Percentiles rank a stretch among this genome's conserved stretches.
Conservation (phyloP, 768 basidiomycete species). For the Boletus reticulatus region DNA sequence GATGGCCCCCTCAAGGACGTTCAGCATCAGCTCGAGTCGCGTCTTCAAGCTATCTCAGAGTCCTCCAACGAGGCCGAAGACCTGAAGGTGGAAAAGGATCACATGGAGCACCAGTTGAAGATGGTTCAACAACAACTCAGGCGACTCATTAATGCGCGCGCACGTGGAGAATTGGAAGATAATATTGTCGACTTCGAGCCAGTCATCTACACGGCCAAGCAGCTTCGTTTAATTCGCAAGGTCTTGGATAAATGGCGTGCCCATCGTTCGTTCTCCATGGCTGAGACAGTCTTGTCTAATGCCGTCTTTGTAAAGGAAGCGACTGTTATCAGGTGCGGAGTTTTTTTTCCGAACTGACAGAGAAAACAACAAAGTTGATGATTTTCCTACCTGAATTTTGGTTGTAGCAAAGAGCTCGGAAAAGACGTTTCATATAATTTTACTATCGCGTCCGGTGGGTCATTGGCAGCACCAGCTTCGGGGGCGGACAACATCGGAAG, state of each 20-base stretch:
- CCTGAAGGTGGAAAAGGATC: constrained; percentile 85
- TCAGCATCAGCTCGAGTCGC: constrained; percentile 73
- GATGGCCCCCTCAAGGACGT: constrained; percentile 65
- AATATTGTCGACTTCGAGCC: constrained; percentile 71
- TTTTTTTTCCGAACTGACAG: background rate
- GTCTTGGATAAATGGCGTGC: constrained; percentile 85
- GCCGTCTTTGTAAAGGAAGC: constrained; percentile 92
- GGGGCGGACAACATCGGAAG: constrained; percentile 84
- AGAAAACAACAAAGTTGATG: background rate
- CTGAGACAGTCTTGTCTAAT: constrained; percentile 79
- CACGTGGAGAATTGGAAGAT: constrained; percentile 70
- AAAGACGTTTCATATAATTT: constrained; percentile 93
- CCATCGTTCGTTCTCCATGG: constrained; percentile 87
- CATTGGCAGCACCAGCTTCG: constrained; percentile 75
- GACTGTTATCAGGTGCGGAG: constrained; percentile 78
- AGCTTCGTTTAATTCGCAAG: constrained; percentile 78
- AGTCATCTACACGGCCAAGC: constrained; percentile 76
- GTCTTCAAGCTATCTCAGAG: constrained; percentile 59
- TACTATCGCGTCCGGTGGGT: constrained; percentile 80
- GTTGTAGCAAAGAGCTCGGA: constrained; percentile 72
- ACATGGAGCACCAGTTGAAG: constrained; percentile 87
- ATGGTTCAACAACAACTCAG: constrained; percentile 81
- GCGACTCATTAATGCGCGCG: constrained; percentile 71
- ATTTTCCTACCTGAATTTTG: constrained; percentile 8
- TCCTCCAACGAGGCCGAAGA: constrained; percentile 74